Evolutionary conservation across 345 rosid species (phyloP).

Genomic region (Eucalyptus lansdowneana): DNA sequence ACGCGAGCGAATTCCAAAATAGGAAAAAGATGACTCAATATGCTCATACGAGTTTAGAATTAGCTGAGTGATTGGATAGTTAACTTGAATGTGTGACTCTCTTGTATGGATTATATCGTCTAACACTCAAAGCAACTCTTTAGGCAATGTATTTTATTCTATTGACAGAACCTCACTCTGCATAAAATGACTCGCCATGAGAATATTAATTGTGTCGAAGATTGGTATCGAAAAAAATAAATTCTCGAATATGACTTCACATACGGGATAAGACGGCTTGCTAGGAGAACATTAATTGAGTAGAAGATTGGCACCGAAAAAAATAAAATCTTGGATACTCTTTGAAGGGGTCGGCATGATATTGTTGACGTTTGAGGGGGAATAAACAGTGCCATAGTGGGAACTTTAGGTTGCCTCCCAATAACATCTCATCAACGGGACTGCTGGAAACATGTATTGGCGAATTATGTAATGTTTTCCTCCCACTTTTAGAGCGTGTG

Average conservation of each 20-base stretch:
- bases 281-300: neutral
- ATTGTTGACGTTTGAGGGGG: constrained; percentile 1
- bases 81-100: neutral
- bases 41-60: too few relatives aligned
- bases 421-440: constrained; percentile 11
- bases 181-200: fast-evolving
- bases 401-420: constrained; percentile 11
- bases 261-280: neutral
- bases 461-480: neutral
- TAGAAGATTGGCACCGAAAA: neutral
- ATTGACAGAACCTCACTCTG: neutral
- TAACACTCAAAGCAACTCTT: neutral
- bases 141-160: too few relatives aligned
- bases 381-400: neutral
- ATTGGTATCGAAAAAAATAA: neutral
- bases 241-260: neutral
- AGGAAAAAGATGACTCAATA: neutral
- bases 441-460: neutral
- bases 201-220: neutral
- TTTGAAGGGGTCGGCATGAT: neutral
- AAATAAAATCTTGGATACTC: neutral
- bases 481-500: neutral
- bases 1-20: neutral
- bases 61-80: neutral
- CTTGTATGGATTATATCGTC: neutral